Base-by-base conservation (phyloP, 2,329 filamentous ascomycete species). In the Aspergillus clavatus region DNA sequence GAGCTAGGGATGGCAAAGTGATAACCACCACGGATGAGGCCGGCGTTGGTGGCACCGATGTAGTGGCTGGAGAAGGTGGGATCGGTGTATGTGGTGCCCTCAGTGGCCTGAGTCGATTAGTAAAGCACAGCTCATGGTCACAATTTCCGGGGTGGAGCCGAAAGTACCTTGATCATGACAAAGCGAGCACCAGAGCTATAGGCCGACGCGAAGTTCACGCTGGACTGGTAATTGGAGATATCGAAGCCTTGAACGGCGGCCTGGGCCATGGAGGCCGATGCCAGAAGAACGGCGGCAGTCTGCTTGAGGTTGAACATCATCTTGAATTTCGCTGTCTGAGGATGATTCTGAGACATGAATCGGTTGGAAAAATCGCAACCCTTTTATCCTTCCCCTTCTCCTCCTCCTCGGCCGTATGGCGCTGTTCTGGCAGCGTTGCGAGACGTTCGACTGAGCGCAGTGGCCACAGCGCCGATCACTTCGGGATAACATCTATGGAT, bases 21-120 rank as follows among this genome's bases (percentile, higher is more conserved):
- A 56, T 80, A 80, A 27, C 70, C 76, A 39, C 77, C 77, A 18
- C 76, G 75, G 58, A 80, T 74, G 47, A 81, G 63, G 19, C 72
- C 72, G 3, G 75, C 76, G 7, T 65, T 65, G 36, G 75, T 78
- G 26, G 77, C 76, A 21, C 69, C 69, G 2, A 49, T 63, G 59
- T 78, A 79, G 55, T 80, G 75, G 23, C 52, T 58, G 47, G 65
- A 71, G 65, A 80, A 80, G 19, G 39, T 51, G n/a, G 66, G 56
- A 51, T 74, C 71, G 26, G 54, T 69, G 57, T 71, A 77, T 19
- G 55, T 66, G 11, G 72, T 75, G n/a, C 76, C 73, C 53, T 79
- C 75, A 8, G 76, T 79, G 7, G 76, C 76, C 75, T 77, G 38
- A 11, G 4, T 26, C 12, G 36, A 16, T 35, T 16, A 21, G 14